These are phyloP conservation scores for Coprinopsis strossmayeri DNA, from an alignment of 768 basidiomycete species.

Conservation along the genomic window DNA sequence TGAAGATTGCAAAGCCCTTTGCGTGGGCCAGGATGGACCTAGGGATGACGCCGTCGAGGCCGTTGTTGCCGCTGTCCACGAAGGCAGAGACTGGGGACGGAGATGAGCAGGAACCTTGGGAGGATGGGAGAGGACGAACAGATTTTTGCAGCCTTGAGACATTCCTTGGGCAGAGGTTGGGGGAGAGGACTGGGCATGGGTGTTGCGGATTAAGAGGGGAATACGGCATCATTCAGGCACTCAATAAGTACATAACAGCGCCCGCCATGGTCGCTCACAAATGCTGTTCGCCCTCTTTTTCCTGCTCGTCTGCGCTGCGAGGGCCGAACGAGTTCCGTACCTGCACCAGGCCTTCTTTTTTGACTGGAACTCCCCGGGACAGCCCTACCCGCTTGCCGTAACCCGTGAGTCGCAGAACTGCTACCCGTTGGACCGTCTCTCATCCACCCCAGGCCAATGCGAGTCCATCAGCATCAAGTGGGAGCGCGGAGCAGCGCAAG, in stretches of 20 bases:
- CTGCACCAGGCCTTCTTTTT: constrained; percentile 36
- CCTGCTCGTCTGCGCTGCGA: too few species aligned
- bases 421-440: too few species aligned
- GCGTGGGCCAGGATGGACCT: constrained; percentile 43
- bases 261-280: too few species aligned
- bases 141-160: constrained; percentile 82
- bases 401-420: constrained; percentile 28
- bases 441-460: constrained; percentile 45
- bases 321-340: neutral
- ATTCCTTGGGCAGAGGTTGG: constrained; percentile 72
- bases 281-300: too few species aligned
- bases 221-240: too few species aligned
- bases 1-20: constrained; percentile 85
- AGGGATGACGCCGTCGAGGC: constrained; percentile 70
- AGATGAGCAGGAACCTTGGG: neutral
- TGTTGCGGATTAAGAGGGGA: too few species aligned
- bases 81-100: constrained; percentile 66
- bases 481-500: constrained; percentile 31
- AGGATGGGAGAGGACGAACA: constrained; percentile 49
- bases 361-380: constrained; percentile 28
- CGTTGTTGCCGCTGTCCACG: constrained; percentile 73
- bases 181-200: constrained; percentile 45
- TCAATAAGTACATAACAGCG: too few species aligned
- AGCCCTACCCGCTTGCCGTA: constrained; percentile 31
- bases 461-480: constrained; percentile 36